Conservation (phyloP, 1,139 yeast species). For the Candida labiduridarum region DNA sequence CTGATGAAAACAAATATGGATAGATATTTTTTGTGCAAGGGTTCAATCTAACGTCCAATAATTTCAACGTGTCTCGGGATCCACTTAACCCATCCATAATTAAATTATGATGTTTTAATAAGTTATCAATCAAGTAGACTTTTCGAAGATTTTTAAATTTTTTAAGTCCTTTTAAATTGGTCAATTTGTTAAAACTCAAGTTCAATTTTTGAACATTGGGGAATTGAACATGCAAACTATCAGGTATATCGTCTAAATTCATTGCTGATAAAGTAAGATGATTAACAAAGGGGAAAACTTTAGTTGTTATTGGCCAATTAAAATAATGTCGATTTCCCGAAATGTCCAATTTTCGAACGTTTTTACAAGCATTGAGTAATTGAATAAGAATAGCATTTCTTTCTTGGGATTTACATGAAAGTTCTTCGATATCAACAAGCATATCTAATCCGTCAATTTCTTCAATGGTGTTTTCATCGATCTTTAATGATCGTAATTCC, state of each 20-base stretch:
- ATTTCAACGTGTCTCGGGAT: slow-evolving; percentile 34
- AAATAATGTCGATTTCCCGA: slow-evolving; percentile 35
- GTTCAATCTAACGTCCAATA: slow-evolving; percentile 54
- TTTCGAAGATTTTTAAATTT: slow-evolving; percentile 37
- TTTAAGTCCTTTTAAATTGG: slow-evolving; percentile 29
- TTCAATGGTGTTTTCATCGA: slow-evolving; percentile 47
- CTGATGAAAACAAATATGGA: slow-evolving; percentile 55
- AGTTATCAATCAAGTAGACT: slow-evolving; percentile 50
- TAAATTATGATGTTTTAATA: slow-evolving; percentile 34
- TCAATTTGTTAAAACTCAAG: slow-evolving; percentile 51
- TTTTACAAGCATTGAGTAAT: slow-evolving; percentile 21
- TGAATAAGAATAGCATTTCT: slow-evolving; percentile 21
- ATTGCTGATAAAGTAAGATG: slow-evolving; percentile 47
- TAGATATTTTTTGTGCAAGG: slow-evolving; percentile 51
- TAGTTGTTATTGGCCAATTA: slow-evolving; percentile 4
- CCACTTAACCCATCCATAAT: slow-evolving; percentile 36
- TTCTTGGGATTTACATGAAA: slow-evolving; percentile 44
- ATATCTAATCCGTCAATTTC: slow-evolving; percentile 28
- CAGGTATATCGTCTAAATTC: slow-evolving; percentile 40
- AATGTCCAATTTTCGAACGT: slow-evolving; percentile 35
- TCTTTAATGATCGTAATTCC: slow-evolving; percentile 43
- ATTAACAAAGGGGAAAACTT: slow-evolving; percentile 40
- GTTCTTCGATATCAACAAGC: slow-evolving; percentile 41
- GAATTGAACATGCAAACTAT: slow-evolving; percentile 35
- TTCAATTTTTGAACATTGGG: slow-evolving; percentile 53